A percentile compares a stretch with the other conserved stretches of the same genome.
Conservation (phyloP, 345 rosid genomes). For the Brassica cretica region DNA sequence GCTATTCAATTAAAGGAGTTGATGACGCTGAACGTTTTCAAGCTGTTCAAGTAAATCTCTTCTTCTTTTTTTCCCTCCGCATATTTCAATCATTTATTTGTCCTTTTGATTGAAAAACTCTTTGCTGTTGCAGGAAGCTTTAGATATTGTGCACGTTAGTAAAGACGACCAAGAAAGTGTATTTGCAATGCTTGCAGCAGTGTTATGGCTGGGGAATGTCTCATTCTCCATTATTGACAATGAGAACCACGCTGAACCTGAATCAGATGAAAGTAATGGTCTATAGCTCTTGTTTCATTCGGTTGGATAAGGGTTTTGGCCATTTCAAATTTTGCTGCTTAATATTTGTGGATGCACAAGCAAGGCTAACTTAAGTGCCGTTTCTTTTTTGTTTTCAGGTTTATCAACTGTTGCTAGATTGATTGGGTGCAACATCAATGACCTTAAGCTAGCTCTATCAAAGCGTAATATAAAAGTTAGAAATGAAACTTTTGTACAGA, state of each 20-base stretch:
- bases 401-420: slow-evolving; percentile 67
- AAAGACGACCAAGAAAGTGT: slow-evolving; percentile 93
- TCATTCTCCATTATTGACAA: slow-evolving; percentile 75
- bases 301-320: slow-evolving; percentile 3
- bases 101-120: slow-evolving; percentile 3
- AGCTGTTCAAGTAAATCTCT: slow-evolving; percentile 53
- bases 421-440: slow-evolving; percentile 68
- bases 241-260: slow-evolving; percentile 87
- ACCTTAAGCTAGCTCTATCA: slow-evolving; percentile 79
- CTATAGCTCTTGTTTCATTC: slow-evolving; percentile 17
- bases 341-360: slow-evolving; percentile 7
- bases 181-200: slow-evolving; percentile 93
- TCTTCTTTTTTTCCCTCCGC: background rate
- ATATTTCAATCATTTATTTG: background rate
- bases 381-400: slow-evolving; percentile 41
- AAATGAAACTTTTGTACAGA: slow-evolving; percentile 82
- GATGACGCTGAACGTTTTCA: slow-evolving; percentile 76
- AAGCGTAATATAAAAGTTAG: slow-evolving; percentile 90
- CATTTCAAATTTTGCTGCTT: slow-evolving; percentile 13
- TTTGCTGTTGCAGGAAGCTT: slow-evolving; percentile 70
- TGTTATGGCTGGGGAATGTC: slow-evolving; percentile 87
- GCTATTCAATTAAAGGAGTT: slow-evolving; percentile 69
- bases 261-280: slow-evolving; percentile 75
- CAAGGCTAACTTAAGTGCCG: slow-evolving; percentile 12
- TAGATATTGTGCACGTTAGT: slow-evolving; percentile 86